A percentile compares a stretch with the other conserved stretches of the same genome.
Conservation (phyloP, 371 early-diverging fungal genomes). For the Apophysomyces elegans region DNA sequence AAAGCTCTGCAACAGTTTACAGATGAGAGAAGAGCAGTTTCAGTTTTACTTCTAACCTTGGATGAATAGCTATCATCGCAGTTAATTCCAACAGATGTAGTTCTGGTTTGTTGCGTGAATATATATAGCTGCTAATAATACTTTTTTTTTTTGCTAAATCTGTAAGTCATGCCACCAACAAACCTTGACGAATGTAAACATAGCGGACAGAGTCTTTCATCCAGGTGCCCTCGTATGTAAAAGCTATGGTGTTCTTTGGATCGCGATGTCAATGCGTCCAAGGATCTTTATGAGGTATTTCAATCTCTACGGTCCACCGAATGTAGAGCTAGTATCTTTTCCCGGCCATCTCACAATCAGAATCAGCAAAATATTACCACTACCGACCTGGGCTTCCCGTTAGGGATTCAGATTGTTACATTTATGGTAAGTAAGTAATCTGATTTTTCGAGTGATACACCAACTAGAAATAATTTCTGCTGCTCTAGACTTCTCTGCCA, state of each 20-base stretch:
- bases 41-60: background rate
- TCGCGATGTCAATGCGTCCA: background rate
- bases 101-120: background rate
- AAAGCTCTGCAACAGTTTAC: background rate
- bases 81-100: background rate
- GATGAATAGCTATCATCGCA: background rate
- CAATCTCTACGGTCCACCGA: background rate
- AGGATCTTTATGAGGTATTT: background rate
- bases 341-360: background rate
- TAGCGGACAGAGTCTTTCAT: background rate
- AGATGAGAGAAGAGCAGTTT: background rate
- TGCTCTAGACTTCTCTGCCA: too few species aligned
- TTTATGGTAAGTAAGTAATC: too few species aligned
- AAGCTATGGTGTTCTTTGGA: slow-evolving; percentile 1
- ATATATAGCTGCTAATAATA: background rate
- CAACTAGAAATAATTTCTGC: too few species aligned
- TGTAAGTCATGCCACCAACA: background rate
- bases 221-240: background rate
- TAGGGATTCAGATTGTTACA: too few species aligned
- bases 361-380: background rate
- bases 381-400: background rate
- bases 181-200: background rate
- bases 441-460: too few species aligned
- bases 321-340: background rate
- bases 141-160: background rate